Conservation (phyloP, 2,329 filamentous ascomycete species). For the Microdochium bolleyi region DNA sequence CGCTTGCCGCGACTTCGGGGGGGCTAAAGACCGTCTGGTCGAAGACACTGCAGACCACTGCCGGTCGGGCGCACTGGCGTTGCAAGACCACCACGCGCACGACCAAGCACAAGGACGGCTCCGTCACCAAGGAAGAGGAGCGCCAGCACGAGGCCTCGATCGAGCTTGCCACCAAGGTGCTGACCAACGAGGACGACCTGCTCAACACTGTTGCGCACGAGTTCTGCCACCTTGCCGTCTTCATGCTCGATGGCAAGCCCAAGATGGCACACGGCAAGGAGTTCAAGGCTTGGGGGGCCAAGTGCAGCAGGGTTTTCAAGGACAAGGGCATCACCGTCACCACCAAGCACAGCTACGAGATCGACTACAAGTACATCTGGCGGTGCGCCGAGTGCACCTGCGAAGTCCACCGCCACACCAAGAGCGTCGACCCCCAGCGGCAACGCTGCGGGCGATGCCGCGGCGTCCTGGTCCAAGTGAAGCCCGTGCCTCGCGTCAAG, state of each 20-base stretch:
- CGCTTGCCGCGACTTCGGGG: conserved; percentile 54
- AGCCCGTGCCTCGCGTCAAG: conserved; percentile 56
- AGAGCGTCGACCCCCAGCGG: conserved; percentile 66
- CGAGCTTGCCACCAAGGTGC: conserved; percentile 83
- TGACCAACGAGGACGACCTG: conserved; percentile 67
- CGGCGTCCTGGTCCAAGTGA: conserved; percentile 63
- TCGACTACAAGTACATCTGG: conserved; percentile 92
- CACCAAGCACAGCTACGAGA: conserved; percentile 83
- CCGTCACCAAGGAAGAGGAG: conserved; percentile 19
- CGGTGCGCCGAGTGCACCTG: conserved; percentile 59
- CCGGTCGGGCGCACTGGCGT: conserved; percentile 68
- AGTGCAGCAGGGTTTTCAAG: conserved; percentile 47
- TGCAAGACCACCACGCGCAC: conserved; percentile 39
- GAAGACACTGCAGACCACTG: conserved; percentile 72
- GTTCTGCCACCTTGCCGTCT: conserved; percentile 90
- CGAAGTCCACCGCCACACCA: conserved; percentile 77
- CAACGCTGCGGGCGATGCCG: conserved; percentile 76
- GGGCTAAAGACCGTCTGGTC: conserved; percentile 68
- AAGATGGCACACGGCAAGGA: conserved; percentile 75
- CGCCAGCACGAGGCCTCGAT: conserved; percentile 65
- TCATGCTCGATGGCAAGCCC: conserved; percentile 71
- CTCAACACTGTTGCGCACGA: conserved; percentile 94
- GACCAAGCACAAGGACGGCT: conserved; percentile 20
- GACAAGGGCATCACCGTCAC: conserved; percentile 67
- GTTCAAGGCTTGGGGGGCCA: conserved; percentile 69